These are phyloP conservation scores for Euclidium syriacum DNA, from an alignment of 345 rosid genomes.

Conservation along the genomic window DNA sequence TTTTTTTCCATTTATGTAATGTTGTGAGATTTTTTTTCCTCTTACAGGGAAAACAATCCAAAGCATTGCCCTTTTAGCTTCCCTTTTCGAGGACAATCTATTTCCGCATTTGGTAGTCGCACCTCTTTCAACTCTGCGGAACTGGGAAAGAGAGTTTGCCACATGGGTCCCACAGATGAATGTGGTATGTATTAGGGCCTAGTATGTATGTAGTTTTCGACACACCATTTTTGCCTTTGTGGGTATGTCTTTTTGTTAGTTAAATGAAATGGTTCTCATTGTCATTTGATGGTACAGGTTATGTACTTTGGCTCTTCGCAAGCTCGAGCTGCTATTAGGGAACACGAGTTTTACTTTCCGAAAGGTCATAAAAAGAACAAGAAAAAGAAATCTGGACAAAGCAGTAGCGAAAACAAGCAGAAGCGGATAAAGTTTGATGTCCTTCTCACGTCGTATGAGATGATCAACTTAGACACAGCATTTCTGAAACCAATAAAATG, in stretches of 20 bases:
- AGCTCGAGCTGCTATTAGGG: conserved; percentile 72
- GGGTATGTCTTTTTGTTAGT: background rate
- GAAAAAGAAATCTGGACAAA: conserved; percentile 71
- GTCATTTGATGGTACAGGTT: conserved; percentile 40
- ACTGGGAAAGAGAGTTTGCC: conserved; percentile 92
- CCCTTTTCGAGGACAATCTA: conserved; percentile 54
- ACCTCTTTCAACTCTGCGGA: conserved; percentile 87
- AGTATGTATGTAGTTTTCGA: conserved; percentile 17
- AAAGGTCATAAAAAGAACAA: conserved; percentile 54
- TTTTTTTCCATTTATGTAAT: background rate
- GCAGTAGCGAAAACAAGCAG: conserved; percentile 57
- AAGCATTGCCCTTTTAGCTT: conserved; percentile 86
- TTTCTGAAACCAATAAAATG: conserved; percentile 70
- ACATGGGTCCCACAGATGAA: conserved; percentile 96
- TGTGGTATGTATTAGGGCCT: too few relatives aligned
- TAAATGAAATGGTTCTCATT: background rate
- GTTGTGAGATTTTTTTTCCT: conserved; percentile 19
- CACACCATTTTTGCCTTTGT: background rate
- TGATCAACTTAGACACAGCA: conserved; percentile 60
- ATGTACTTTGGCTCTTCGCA: conserved; percentile 74
- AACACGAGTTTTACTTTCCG: conserved; percentile 75
- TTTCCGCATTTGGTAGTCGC: conserved; percentile 77
- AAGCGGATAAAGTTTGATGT: conserved; percentile 87
- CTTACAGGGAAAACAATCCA: conserved; percentile 84
- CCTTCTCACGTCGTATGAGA: conserved; percentile 88